A percentile compares a stretch with the other conserved stretches of the same genome.
Conservation (phyloP, 345 rosid species). For the Dovyalis caffra region DNA sequence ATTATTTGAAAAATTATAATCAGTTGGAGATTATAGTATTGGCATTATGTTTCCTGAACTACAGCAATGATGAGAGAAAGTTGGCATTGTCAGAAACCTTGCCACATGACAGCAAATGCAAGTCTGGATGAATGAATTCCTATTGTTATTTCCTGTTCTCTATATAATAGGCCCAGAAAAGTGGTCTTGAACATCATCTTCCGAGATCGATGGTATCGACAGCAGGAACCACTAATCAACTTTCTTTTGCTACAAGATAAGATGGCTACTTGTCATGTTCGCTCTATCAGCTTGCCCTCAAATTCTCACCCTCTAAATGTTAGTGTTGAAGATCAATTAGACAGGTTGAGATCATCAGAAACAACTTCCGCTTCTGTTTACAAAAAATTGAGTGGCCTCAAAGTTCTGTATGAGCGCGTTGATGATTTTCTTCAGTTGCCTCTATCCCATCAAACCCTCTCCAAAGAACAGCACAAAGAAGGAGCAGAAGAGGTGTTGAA, state of each 20-base stretch:
- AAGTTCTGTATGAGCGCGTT: neutral
- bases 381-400: constrained; percentile 6
- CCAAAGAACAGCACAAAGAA: neutral
- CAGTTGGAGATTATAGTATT: neutral
- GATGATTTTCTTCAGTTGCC: constrained; percentile 10
- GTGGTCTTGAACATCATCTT: neutral
- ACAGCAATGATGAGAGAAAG: neutral
- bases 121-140: neutral
- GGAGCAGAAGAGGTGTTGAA: constrained; percentile 3
- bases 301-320: constrained; percentile 25
- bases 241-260: neutral
- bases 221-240: neutral
- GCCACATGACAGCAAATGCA: neutral
- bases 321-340: constrained; percentile 19
- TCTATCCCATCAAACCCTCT: neutral
- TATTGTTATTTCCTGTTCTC: neutral
- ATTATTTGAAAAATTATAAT: neutral
- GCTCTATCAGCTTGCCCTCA: constrained; percentile 34
- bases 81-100: neutral
- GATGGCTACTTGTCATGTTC: constrained; percentile 22
- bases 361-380: constrained; percentile 8
- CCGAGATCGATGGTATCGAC: neutral
- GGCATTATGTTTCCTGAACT: neutral
- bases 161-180: neutral
- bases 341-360: constrained; percentile 25